phyloP scores from a whole-genome alignment of 73 alveolate genomes.

The Tetrahymena malaccensis region DNA sequence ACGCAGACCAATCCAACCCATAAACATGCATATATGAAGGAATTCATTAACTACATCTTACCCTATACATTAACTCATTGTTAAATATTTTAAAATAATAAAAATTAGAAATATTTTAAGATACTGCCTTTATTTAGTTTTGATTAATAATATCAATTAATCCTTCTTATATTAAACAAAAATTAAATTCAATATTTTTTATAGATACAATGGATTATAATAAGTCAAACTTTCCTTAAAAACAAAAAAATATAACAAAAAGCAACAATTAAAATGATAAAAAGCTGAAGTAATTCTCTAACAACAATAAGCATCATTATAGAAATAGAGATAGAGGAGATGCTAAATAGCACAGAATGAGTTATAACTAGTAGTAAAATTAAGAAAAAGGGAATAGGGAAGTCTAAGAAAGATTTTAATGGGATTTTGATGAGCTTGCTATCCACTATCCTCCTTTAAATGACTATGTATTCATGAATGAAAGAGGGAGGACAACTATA shows the following conservation, averaged over 20 bases:
- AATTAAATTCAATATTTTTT: too few relatives aligned
- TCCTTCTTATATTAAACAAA: not conserved
- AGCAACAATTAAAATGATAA: not conserved
- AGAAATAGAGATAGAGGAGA: not conserved
- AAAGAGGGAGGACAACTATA: conserved; percentile 25
- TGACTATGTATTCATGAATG: conserved; percentile 3
- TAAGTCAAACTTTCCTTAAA: not conserved
- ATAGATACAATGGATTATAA: not conserved
- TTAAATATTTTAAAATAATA: too few relatives aligned
- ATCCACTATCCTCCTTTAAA: conserved; percentile 40
- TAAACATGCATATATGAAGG: not conserved
- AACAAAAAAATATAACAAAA: not conserved
- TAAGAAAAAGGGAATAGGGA: not conserved
- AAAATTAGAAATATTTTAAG: too few relatives aligned
- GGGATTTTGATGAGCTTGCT: conserved; percentile 29
- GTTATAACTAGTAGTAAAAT: not conserved
- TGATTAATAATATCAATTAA: too few relatives aligned
- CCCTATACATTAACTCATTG: too few relatives aligned
- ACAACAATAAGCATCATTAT: not conserved
- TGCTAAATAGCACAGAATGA: not conserved
- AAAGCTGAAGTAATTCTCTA: too few relatives aligned
- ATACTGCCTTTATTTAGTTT: too few relatives aligned
- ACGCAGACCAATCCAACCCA: too few relatives aligned
- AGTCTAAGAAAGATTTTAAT: conserved; percentile 2
- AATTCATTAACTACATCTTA: too few relatives aligned